These are phyloP conservation scores for Tulasnella sp. DNA, from an alignment of 768 basidiomycete genomes.

Conservation along the genomic window DNA sequence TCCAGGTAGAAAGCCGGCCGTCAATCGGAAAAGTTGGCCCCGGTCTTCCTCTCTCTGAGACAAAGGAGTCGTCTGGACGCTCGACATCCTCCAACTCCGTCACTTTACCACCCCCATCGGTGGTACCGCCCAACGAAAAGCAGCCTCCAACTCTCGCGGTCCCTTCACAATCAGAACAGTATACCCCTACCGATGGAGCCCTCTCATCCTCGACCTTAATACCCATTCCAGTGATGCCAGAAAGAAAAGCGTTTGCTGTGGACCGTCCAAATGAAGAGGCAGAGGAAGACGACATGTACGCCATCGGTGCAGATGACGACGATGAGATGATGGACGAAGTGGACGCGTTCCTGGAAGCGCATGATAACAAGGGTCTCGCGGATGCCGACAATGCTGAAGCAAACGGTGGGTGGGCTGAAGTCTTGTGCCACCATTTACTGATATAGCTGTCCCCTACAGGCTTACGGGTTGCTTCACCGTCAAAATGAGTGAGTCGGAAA, in stretches of 20 bases:
- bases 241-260: constrained; percentile 92
- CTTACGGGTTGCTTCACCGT: neutral
- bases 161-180: constrained; percentile 22
- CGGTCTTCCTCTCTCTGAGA: constrained; percentile 52
- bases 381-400: constrained; percentile 70
- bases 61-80: constrained; percentile 64
- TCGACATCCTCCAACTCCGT: constrained; percentile 26
- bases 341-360: constrained; percentile 89
- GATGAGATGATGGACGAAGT: constrained; percentile 87
- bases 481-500: neutral
- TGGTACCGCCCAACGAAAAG: constrained; percentile 20
- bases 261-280: constrained; percentile 86
- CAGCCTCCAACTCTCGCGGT: constrained; percentile 34
- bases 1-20: constrained; percentile 60
- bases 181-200: constrained; percentile 28
- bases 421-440: neutral
- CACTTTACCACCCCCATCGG: constrained; percentile 18
- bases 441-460: neutral
- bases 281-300: constrained; percentile 49
- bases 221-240: constrained; percentile 55
- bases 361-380: constrained; percentile 66
- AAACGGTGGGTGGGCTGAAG: constrained; percentile 1
- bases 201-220: constrained; percentile 55
- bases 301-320: constrained; percentile 44
- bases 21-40: constrained; percentile 79